Evolutionary conservation across 768 basidiomycete genomes (phyloP).

Genomic region (Trametes cubensis): DNA sequence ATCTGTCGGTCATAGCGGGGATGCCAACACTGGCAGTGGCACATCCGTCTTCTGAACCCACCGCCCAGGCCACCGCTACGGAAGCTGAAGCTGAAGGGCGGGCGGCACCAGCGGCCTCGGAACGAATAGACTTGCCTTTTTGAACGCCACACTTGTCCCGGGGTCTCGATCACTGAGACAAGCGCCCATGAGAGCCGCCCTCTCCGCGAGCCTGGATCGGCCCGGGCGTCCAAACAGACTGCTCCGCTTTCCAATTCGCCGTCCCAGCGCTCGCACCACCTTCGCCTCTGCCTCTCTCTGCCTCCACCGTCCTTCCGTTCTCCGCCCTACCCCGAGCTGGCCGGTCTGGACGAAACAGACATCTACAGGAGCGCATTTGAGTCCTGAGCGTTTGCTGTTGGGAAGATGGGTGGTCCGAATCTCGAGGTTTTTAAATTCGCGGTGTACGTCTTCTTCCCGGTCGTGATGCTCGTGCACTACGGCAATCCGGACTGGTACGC

Average conservation of each 20-base stretch:
- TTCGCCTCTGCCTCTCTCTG: neutral
- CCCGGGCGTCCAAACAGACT: neutral
- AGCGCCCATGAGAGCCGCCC: neutral
- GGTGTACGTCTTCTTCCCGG: constrained; percentile 83
- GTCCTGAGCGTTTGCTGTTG: too few species aligned
- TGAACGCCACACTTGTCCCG: neutral
- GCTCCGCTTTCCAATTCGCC: neutral
- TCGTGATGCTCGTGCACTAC: constrained; percentile 79
- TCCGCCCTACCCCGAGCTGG: too few species aligned
- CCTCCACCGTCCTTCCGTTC: neutral
- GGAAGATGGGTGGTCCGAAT: constrained; percentile 70
- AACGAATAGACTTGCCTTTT: constrained; percentile 7
- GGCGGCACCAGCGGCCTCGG: neutral
- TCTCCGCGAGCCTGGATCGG: neutral
- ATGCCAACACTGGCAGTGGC: too few species aligned
- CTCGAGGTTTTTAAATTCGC: constrained; percentile 91
- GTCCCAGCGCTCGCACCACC: neutral
- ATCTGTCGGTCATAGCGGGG: too few species aligned
- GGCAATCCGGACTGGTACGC: constrained; percentile 90
- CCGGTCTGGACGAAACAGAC: too few species aligned
- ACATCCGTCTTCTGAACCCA: too few species aligned
- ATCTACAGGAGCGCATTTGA: too few species aligned
- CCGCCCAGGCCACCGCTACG: too few species aligned
- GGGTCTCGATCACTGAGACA: constrained; percentile 4
- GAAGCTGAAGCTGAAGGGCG: too few species aligned